Percentiles rank a stretch among this genome's conserved stretches.
phyloP scores from a whole-genome alignment of 768 basidiomycete genomes.

The Coprinopsis strossmayeri region DNA sequence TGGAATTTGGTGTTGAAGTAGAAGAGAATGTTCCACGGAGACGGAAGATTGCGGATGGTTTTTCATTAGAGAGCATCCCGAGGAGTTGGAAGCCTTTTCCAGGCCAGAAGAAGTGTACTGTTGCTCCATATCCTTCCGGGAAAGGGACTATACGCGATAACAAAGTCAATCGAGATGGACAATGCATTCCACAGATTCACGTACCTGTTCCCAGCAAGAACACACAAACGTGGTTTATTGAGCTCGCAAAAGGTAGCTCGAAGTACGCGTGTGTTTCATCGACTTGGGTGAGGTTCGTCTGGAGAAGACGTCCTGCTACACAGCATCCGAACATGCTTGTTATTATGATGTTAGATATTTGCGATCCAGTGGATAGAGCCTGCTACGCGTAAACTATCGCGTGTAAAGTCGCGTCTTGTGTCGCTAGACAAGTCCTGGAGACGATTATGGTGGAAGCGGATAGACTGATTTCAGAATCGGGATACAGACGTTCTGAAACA shows the following conservation, averaged over 20 bases:
- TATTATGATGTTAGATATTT: not conserved
- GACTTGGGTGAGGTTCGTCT: conserved; percentile 75
- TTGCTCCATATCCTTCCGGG: conserved; percentile 77
- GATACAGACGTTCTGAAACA: too few relatives aligned
- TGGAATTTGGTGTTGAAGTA: conserved; percentile 25
- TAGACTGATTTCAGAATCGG: too few relatives aligned
- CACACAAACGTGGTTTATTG: conserved; percentile 82
- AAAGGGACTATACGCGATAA: conserved; percentile 50
- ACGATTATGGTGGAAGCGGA: too few relatives aligned
- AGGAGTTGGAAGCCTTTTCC: conserved; percentile 82
- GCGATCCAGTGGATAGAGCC: not conserved
- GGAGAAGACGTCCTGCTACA: conserved; percentile 70
- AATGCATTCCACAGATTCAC: not conserved
- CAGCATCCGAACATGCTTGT: conserved; percentile 68
- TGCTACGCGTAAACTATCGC: not conserved
- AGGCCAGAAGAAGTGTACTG: conserved; percentile 84
- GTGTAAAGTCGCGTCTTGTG: not conserved
- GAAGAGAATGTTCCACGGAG: conserved; percentile 57
- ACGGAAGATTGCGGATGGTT: conserved; percentile 86
- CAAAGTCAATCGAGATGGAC: not conserved
- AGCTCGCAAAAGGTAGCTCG: conserved; percentile 60
- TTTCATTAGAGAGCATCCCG: conserved; percentile 87
- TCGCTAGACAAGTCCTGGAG: too few relatives aligned
- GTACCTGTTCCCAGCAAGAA: conserved; percentile 74
- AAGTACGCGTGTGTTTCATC: conserved; percentile 82